These are phyloP conservation scores for Colletotrichum agaves DNA, from an alignment of 2,329 filamentous ascomycete genomes.

Conservation along the genomic window DNA sequence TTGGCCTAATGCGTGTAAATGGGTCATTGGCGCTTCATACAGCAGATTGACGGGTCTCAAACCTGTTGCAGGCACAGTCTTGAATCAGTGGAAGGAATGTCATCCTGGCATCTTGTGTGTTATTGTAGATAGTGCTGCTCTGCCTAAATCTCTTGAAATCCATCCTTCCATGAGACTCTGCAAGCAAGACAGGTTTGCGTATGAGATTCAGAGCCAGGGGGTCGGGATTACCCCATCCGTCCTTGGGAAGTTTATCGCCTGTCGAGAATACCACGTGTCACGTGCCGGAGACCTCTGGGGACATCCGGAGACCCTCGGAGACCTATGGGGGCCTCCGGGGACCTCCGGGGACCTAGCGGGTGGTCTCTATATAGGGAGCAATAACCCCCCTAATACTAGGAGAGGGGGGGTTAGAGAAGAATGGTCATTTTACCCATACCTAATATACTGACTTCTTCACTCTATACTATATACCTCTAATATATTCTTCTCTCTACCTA, in stretches of 20 bases:
- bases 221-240: background rate
- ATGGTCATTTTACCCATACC: too few relatives aligned
- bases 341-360: too few relatives aligned
- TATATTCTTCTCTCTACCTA: too few relatives aligned
- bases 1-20: background rate
- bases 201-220: background rate
- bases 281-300: too few relatives aligned
- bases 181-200: background rate
- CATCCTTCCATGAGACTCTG: too few relatives aligned
- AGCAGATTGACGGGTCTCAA: background rate
- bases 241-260: background rate
- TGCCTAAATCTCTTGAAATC: background rate
- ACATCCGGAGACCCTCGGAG: too few relatives aligned
- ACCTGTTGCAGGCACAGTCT: slow-evolving; percentile 13
- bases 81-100: background rate
- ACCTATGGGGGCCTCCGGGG: too few relatives aligned
- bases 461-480: too few relatives aligned
- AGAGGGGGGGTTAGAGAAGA: too few relatives aligned
- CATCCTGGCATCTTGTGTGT: background rate
- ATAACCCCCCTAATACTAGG: too few relatives aligned
- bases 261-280: background rate
- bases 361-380: too few relatives aligned
- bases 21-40: slow-evolving; percentile 6
- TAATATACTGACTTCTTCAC: too few relatives aligned
- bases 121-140: slow-evolving; percentile 10